Evolutionary conservation across 805 yeast genomes (phyloP), one percentile per base, ranked within the genome.

Genomic region (Grigorovia humatica): DNA sequence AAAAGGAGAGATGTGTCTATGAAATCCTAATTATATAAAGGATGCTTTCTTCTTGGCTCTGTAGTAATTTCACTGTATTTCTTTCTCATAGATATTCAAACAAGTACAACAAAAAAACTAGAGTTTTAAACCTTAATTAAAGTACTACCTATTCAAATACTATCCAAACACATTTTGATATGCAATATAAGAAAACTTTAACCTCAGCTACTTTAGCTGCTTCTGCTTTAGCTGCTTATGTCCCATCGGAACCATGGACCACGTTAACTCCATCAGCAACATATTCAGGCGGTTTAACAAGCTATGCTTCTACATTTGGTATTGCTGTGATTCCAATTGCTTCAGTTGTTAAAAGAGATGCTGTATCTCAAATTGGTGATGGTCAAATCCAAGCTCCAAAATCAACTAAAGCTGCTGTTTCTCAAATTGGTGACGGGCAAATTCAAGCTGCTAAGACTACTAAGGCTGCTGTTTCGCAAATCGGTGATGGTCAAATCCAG

Each of bases 401-500:
- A 71, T 49, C 63, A 15, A 46, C 45, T 9, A 35, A 20, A 13
- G 52, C 65, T 50, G 67, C 59, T 20, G 62, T 59, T 53, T 63
- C 77, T 52, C 81, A 78, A 61, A 71, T 75, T 53, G 63, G 66
- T 53, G 81, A 50, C 11, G 52, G 52, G 40, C 52, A 50, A 50
- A 54, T 70, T 47, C 57, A 57, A 46, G 59, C 61, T 38, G 70
- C 66, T 32, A 41, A 44, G 55, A 51, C 45, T 80, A 48, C 49
- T 6, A 19, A 29, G 18, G 50, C 50, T 43, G 76, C 72, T 50
- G 69, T 79, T 48, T 70, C 79, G 54, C 83, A 78, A 67, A 79
- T 80, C 54, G 75, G 75, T 58, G 83, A 79, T 58, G 83, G 83
- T 62, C 83, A 79, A 68, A 70, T 79, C 62, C 83, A 79, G 66